Base-by-base conservation (phyloP, 371 early-diverging fungal species). In the Mortierella sp. region DNA sequence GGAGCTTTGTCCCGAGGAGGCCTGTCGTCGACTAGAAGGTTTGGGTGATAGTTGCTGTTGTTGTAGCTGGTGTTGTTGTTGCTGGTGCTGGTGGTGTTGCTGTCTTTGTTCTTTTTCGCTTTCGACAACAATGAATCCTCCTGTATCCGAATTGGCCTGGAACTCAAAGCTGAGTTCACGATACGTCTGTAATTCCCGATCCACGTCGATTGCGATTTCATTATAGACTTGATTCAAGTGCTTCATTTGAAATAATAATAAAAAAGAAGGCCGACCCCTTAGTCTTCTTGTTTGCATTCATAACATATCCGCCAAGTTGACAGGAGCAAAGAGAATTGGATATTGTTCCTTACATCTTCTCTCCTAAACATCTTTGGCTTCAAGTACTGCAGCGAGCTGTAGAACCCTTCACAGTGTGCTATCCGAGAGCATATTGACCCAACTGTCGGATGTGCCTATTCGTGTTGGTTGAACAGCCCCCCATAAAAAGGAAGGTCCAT, bases 311-410 rank as follows among this genome's bases (percentile, higher is more conserved):
- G 15, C 25, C 59, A 3, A 19, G 58, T 50, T 11, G 28, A 57
- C 37, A 46, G 19, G 12, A 1, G 26, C 1, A 55, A 28, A 48
- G 25, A 37, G 48, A 14, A 51, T 28, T 45, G 5, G 6, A 44
- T 23, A 47, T n/a, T 47, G 7, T 18, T 16, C 19, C 60, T 46
- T 68, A 81, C 81, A 43, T 81, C 75, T 21, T 81, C 81, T 47
- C 81, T 60, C n/a, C 81, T 51, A 29, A 81, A 81, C 29, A 74
- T 55, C 56, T 75, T 81, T 7, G 81, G 81, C 60, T 81, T 81
- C 7, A 81, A 30, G 19, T 72, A 81, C 47, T 74, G 75, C 65
- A 80, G 60, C 7, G 74, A 80, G 44, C 64, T 74, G 16, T 80
- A 79, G 14, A 69, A 21, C 21, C 79, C 50, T 26, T 79, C 79